A percentile compares a stretch with the other conserved stretches of the same genome.
Evolutionary conservation across 73 alveolate species (phyloP).

Genomic region (Tetrahymena thermophila): DNA sequence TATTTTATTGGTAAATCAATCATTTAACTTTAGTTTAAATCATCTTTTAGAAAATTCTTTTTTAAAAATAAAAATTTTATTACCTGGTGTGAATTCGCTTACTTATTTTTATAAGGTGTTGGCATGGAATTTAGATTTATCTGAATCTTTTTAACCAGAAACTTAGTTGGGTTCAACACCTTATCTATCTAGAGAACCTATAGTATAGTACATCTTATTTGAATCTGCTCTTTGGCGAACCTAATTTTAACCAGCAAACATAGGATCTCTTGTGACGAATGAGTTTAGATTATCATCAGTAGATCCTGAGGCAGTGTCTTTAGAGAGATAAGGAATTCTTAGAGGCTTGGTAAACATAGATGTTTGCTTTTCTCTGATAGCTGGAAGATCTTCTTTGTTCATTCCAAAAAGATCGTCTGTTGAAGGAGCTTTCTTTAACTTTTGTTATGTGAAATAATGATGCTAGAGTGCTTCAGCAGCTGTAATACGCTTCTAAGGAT

Average conservation of each 20-base stretch:
- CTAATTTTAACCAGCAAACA: background rate
- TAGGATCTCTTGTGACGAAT: background rate
- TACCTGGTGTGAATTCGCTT: constrained; percentile 1
- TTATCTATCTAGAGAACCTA: background rate
- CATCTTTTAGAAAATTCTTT: no score
- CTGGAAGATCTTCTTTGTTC: background rate
- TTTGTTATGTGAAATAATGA: background rate
- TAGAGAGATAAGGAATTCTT: background rate
- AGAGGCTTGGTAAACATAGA: background rate
- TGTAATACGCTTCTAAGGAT: background rate
- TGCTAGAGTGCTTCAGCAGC: background rate
- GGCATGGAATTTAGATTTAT: background rate
- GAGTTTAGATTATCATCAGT: background rate
- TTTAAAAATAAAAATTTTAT: no score
- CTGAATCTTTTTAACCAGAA: background rate
- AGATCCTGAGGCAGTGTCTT: background rate
- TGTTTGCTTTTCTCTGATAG: background rate
- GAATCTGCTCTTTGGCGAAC: background rate
- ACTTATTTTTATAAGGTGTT: background rate
- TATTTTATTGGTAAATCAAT: no score
- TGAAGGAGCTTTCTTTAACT: background rate
- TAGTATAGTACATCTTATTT: background rate
- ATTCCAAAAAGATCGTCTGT: background rate
- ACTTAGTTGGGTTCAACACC: background rate
- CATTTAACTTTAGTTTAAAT: no score